These are phyloP conservation scores for Populus deltoides DNA, from an alignment of 345 rosid species.

Conservation along the genomic window DNA sequence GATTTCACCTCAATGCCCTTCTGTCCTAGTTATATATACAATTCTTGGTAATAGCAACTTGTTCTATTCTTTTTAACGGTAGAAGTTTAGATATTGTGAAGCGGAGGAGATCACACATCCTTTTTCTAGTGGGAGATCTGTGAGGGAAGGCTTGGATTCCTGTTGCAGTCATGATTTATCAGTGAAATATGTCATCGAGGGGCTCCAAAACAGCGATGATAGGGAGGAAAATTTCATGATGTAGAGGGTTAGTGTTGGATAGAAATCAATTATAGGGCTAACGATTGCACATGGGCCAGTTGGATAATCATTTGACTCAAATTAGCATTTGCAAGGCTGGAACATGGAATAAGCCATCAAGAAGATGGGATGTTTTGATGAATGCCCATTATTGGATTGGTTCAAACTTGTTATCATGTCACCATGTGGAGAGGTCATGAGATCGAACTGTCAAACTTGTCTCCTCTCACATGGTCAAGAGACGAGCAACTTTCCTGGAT, in stretches of 20 bases:
- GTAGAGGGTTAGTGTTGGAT: neutral
- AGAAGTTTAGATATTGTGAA: neutral
- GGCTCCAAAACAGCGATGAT: neutral
- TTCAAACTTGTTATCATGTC: neutral
- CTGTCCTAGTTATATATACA: too few species aligned
- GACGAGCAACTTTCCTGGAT: neutral
- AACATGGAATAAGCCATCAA: neutral
- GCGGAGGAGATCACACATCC: neutral
- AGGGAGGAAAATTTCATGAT: neutral
- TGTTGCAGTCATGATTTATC: too few species aligned
- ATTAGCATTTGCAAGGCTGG: constrained; percentile 5
- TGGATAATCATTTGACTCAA: neutral
- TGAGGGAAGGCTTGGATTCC: too few species aligned
- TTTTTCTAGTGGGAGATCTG: neutral
- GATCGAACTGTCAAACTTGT: neutral
- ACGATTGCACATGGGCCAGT: constrained; percentile 32
- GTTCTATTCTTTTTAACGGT: neutral
- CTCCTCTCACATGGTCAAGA: constrained; percentile 6
- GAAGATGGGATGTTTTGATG: neutral
- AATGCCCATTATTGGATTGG: too few species aligned
- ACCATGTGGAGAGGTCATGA: constrained; percentile 5
- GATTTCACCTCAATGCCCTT: constrained; percentile 15
- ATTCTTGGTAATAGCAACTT: neutral
- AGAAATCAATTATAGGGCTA: constrained; percentile 3
- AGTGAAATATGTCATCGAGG: too few species aligned